Evolutionary conservation across 805 yeast species (phyloP), one percentile per base, ranked within the genome.

Genomic region (Candida anglica): DNA sequence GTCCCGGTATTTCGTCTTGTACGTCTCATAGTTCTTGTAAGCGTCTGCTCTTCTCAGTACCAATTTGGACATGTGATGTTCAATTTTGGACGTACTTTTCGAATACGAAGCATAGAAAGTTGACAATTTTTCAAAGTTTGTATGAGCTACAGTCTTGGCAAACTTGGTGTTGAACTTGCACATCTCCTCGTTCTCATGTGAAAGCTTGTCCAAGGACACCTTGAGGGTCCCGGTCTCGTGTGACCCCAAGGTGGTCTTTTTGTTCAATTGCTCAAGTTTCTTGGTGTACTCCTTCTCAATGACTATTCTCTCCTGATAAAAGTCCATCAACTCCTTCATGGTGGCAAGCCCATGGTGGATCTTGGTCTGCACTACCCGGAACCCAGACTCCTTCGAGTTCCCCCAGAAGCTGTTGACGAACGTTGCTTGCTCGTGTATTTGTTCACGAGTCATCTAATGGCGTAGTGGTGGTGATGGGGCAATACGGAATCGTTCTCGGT

Each of bases 201-300:
- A 60, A 33, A 87, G 60, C 16, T 66, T 63, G 30, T 81, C 86
- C 7, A 86, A 63, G 6, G 86, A 71, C 6, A 68, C 63, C 44
- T 70, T 75, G 38, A 82, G 55, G 0, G 77, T 58, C 0, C 89
- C 91, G 0, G 73, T 65, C 43, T 79, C 86, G 37, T 63, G 66
- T 3, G 73, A 50, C 1, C 88, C 89, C 3, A 77, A 55, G 1
- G 62, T 37, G 2, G 44, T 47, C 44, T 67, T 71, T 32, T 61
- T 57, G 15, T 84, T 60, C 15, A 86, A 58, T 11, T 70, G 64
- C 28, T 60, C 61, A 43, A 87, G 53, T 38, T 68, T 70, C 36
- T 74, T 71, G 24, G 79, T 60, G 48, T 84, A 85, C 17, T 87
- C 95, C 40, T 78, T 82, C 47, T 86, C 96, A 25, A 87, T 71